phyloP scores from a whole-genome alignment of 345 rosid genomes.

The Moricandia arvensis region DNA sequence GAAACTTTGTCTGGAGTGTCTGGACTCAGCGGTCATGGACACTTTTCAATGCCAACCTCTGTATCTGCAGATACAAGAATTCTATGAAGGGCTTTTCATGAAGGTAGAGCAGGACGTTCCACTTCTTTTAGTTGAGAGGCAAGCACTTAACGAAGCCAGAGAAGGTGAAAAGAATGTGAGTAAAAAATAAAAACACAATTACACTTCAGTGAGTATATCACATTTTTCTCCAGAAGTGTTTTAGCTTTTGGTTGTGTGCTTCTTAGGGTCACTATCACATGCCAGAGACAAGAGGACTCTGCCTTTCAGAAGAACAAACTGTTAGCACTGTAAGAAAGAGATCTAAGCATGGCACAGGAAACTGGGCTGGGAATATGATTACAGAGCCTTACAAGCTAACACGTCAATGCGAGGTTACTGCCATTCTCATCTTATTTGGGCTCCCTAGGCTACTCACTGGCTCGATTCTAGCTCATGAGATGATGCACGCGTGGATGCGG shows the following conservation, averaged over 20 bases:
- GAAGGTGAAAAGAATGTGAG: constrained; percentile 92
- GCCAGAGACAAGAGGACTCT: constrained; percentile 98
- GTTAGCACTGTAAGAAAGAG: constrained; percentile 78
- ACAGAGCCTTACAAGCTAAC: constrained; percentile 82
- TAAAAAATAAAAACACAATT: not conserved
- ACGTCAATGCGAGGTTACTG: constrained; percentile 90
- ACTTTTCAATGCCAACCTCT: constrained; percentile 88
- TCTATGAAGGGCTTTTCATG: constrained; percentile 81
- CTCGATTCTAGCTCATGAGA: constrained; percentile 93
- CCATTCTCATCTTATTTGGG: constrained; percentile 92
- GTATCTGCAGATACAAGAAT: constrained; percentile 67
- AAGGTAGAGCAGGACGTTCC: constrained; percentile 90
- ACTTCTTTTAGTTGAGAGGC: constrained; percentile 90
- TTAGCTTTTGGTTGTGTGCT: constrained; percentile 10
- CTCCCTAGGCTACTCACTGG: constrained; percentile 97
- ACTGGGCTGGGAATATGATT: constrained; percentile 55
- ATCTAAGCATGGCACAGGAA: constrained; percentile 63
- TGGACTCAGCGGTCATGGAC: constrained; percentile 94
- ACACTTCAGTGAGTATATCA: not conserved
- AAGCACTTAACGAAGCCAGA: constrained; percentile 93
- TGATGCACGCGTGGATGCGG: constrained; percentile 99
- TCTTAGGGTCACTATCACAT: constrained; percentile 94
- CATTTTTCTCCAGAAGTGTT: not conserved
- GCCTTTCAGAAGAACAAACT: constrained; percentile 97
- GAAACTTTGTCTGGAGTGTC: constrained; percentile 91